phyloP scores from a whole-genome alignment of 176 grass and related monocot species.

The Oropetium thomaeum region DNA sequence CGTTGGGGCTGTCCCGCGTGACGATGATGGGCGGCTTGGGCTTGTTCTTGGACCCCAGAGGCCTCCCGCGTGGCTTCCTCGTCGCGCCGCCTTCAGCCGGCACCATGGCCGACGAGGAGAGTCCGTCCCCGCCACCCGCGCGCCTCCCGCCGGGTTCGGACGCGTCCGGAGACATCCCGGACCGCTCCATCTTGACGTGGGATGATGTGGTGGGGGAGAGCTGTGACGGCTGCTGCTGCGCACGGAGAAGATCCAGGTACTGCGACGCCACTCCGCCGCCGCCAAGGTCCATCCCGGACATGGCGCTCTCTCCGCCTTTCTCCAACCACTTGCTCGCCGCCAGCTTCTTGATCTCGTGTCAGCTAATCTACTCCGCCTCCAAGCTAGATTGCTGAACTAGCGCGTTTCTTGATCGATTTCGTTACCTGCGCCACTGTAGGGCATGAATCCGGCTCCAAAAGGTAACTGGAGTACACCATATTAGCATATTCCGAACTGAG shows the following conservation, averaged over 20 bases:
- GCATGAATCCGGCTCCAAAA: not conserved
- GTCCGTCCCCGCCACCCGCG: conserved; percentile 34
- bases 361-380: not conserved
- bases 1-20: conserved; percentile 76
- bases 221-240: conserved; percentile 13
- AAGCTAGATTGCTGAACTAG: not conserved
- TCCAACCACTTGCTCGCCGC: conserved; percentile 87
- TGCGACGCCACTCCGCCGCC: conserved; percentile 39
- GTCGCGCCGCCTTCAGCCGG: conserved; percentile 12
- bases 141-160: not conserved
- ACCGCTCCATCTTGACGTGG: conserved; percentile 50
- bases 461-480: no score
- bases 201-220: conserved; percentile 10
- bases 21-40: conserved; percentile 89
- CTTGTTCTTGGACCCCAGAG: conserved; percentile 85
- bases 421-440: not conserved
- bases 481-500: not conserved
- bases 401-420: not conserved
- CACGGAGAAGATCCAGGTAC: conserved; percentile 72
- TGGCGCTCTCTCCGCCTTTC: conserved; percentile 46
- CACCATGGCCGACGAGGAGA: conserved; percentile 42
- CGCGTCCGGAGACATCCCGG: conserved; percentile 33
- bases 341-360: conserved; percentile 50
- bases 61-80: conserved; percentile 67
- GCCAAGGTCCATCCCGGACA: conserved; percentile 49